Percentiles rank a stretch among this genome's conserved stretches.
phyloP scores from a whole-genome alignment of 371 early-diverging fungal genomes.

The Blyttiomyces sp. region DNA sequence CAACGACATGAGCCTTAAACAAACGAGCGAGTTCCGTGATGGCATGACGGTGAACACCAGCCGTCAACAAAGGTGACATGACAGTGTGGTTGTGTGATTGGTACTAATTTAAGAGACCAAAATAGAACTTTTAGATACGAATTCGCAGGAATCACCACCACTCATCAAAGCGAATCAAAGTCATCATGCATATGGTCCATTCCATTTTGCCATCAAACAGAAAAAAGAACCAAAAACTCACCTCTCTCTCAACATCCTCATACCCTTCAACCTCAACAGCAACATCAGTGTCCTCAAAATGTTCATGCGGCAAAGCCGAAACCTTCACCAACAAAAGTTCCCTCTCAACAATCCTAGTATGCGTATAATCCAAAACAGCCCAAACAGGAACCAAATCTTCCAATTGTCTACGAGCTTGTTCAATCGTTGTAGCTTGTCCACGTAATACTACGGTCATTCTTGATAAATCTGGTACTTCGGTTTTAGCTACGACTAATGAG shows the following conservation, averaged over 20 bases:
- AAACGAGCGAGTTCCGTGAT: slow-evolving; percentile 78
- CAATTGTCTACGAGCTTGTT: slow-evolving; percentile 89
- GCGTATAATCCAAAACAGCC: slow-evolving; percentile 94
- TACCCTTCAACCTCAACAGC: too few species aligned
- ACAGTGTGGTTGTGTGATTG: not conserved
- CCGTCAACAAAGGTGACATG: slow-evolving; percentile 52
- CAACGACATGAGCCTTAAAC: slow-evolving; percentile 86
- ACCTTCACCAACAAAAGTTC: slow-evolving; percentile 90
- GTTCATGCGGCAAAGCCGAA: slow-evolving; percentile 77
- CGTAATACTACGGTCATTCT: slow-evolving; percentile 94
- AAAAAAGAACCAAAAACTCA: too few species aligned
- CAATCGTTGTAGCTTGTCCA: slow-evolving; percentile 79
- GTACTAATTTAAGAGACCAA: not conserved
- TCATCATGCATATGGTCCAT: not conserved
- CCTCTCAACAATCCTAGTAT: slow-evolving; percentile 73
- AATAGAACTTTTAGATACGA: not conserved
- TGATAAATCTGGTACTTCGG: slow-evolving; percentile 87
- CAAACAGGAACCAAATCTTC: slow-evolving; percentile 95
- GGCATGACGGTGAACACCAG: slow-evolving; percentile 75
- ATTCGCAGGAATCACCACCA: not conserved
- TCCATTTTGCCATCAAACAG: too few species aligned
- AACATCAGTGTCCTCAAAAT: too few species aligned
- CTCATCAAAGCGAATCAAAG: not conserved
- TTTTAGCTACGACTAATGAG: slow-evolving; percentile 88
- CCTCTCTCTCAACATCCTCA: too few species aligned